Base-by-base conservation (phyloP, 2,329 filamentous ascomycete genomes). In the Claviceps pazoutovae region DNA sequence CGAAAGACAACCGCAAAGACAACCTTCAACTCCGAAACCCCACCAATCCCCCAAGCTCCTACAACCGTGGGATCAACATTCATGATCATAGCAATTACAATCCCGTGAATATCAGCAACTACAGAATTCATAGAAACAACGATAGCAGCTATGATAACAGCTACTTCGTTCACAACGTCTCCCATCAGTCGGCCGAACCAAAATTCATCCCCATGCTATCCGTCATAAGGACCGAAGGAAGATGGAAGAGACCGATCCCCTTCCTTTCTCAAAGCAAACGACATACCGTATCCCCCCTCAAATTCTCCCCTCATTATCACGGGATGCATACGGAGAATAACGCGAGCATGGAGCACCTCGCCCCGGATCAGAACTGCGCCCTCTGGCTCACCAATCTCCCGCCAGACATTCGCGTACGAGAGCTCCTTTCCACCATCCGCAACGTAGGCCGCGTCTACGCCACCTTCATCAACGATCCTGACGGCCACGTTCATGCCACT, bases 311-410 rank as follows among this genome's bases (percentile, higher is more conserved):
- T n/a, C 63, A 61, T 46, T 70, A 70, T 51, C 62, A 61, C 46
- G 67, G 67, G 13, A 66, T 66, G 54, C 67, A 68, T 46, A 66
- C 59, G 5, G 54, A 59, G 4, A 59, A 56, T 16, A 70, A 70
- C 48, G 67, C 67, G 41, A 68, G 66, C 50, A 60, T 60, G 2
- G 58, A 64, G 13, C 50, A 62, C 23, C 61, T 70, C 5, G 8
- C 54, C 0, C 51, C 61, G 0, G 61, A 64, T 11, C 50, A 68
- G 36, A 79, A 77, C 60, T 76, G 74, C 36, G 68, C 74, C 0
- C 63, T 80, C 1, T 80, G 75, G 71, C 56, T 80, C 26, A 74
- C 71, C 1, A 73, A 75, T 48, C 67, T 80, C 0, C 73, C 76
- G 0, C 64, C 71, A 0, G 55, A 66, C 50, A 61, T 74, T 43